Evolutionary conservation across 2,329 filamentous ascomycete genomes (phyloP).

Genomic region (Ramularia endophylla): DNA sequence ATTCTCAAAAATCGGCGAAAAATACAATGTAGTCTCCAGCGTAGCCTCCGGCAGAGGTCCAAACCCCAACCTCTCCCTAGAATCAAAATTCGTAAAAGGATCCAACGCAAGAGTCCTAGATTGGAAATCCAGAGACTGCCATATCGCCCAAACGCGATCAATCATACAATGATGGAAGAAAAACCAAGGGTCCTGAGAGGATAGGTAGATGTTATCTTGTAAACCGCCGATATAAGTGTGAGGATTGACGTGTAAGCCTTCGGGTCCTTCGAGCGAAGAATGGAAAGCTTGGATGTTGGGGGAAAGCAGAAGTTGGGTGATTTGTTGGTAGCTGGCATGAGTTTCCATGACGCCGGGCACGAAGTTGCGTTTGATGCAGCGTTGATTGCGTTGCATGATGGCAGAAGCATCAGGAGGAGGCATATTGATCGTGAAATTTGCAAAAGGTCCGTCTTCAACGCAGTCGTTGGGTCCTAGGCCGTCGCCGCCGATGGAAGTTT

Average conservation of each 20-base stretch:
- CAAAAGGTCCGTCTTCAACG: slow-evolving; percentile 46
- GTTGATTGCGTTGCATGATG: too few relatives aligned
- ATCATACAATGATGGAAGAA: neutral
- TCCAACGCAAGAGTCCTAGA: neutral
- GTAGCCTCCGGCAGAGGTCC: neutral
- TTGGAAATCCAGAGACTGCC: neutral
- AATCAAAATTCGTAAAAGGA: neutral
- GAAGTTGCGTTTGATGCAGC: too few relatives aligned
- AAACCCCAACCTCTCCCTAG: slow-evolving; percentile 42
- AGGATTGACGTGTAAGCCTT: neutral
- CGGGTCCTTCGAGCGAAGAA: neutral
- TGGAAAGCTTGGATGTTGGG: neutral
- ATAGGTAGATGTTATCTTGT: neutral
- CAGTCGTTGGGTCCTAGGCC: slow-evolving; percentile 35
- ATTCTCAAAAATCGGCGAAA: slow-evolving; percentile 8
- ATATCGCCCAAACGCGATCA: neutral
- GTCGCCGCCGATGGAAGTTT: slow-evolving; percentile 32
- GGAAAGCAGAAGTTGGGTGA: too few relatives aligned
- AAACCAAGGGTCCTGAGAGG: neutral
- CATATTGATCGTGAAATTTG: slow-evolving; percentile 39
- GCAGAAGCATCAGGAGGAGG: slow-evolving; percentile 41
- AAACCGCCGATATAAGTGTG: neutral
- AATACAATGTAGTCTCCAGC: slow-evolving; percentile 5
- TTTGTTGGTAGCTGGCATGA: too few relatives aligned
- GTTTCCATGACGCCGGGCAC: too few relatives aligned